Percentiles rank a stretch among this genome's conserved stretches.
Conservation (phyloP, 2,329 filamentous ascomycete species). For the Penicillium sp. region DNA sequence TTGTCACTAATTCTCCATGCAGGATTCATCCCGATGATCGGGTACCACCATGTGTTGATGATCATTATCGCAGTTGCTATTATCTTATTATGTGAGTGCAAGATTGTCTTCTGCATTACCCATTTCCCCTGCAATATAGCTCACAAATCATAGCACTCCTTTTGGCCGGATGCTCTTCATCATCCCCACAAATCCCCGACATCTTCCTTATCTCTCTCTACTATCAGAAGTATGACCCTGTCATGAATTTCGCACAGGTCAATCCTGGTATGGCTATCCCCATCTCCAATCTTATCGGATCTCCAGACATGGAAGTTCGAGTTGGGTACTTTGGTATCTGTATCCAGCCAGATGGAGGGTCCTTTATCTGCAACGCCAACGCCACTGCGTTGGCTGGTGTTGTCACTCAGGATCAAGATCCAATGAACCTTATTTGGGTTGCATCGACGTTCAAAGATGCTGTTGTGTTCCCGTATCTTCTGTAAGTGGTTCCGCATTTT, state of each 20-base stretch:
- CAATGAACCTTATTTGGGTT: conserved; percentile 95
- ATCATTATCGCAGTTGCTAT: conserved; percentile 91
- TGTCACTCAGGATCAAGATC: conserved; percentile 86
- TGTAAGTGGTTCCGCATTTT: conserved; percentile 59
- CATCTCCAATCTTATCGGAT: conserved; percentile 85
- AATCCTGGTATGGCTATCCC: conserved; percentile 82
- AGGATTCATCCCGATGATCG: conserved; percentile 62
- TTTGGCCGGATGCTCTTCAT: conserved; percentile 93
- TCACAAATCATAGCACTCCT: conserved; percentile 66
- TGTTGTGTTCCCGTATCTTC: conserved; percentile 95
- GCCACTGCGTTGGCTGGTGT: conserved; percentile 89
- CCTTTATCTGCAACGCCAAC: conserved; percentile 96
- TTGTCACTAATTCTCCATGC: conserved; percentile 10
- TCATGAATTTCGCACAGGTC: conserved; percentile 82
- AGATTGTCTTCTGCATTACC: not conserved
- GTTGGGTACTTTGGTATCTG: conserved; percentile 99
- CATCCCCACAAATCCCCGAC: conserved; percentile 86
- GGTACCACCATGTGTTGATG: conserved; percentile 89
- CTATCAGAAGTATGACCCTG: conserved; percentile 82
- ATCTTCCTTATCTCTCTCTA: conserved; percentile 99
- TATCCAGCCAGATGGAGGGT: conserved; percentile 83
- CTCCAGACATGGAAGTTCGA: conserved; percentile 79
- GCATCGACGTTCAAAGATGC: conserved; percentile 97
- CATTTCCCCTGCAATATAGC: conserved; percentile 14
- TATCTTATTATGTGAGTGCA: conserved; percentile 84